Conservation (phyloP, 2,329 filamentous ascomycete species). For the Fusarium verrucosum region DNA sequence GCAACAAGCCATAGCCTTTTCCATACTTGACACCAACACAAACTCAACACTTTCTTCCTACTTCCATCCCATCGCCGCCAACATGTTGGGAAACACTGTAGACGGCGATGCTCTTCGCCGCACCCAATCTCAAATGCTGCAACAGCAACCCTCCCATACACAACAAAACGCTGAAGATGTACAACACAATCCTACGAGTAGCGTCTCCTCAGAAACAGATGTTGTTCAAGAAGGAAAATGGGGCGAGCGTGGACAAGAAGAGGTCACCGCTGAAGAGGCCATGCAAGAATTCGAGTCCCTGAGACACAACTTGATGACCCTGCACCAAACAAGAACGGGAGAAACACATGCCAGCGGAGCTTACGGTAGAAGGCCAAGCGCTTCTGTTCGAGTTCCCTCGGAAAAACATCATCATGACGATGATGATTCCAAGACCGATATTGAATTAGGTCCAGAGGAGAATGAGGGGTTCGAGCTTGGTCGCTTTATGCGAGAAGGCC, state of each 20-base stretch:
- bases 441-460: constrained; percentile 22
- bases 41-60: not conserved
- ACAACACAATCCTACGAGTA: constrained; percentile 6
- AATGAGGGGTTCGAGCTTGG: constrained; percentile 30
- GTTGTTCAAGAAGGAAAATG: constrained; percentile 40
- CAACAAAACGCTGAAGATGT: constrained; percentile 37
- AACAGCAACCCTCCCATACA: constrained; percentile 29
- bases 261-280: constrained; percentile 48
- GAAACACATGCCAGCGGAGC: constrained; percentile 47
- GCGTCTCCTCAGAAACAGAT: constrained; percentile 36
- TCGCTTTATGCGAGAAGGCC: constrained; percentile 33
- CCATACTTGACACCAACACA: not conserved
- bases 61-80: constrained; percentile 1
- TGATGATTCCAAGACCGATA: constrained; percentile 50
- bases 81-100: constrained; percentile 48
- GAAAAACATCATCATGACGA: constrained; percentile 39
- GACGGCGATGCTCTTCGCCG: constrained; percentile 48
- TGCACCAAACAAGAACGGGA: constrained; percentile 49
- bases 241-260: constrained; percentile 51
- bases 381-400: constrained; percentile 19
- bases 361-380: constrained; percentile 15
- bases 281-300: constrained; percentile 50
- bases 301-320: constrained; percentile 47
- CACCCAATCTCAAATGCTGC: constrained; percentile 43
- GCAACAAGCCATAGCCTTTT: not conserved